Evolutionary conservation across 192 early-diverging fungal genomes (phyloP), one percentile per base, ranked within the genome.

Genomic region (Gorgonomyces haynaldii): DNA sequence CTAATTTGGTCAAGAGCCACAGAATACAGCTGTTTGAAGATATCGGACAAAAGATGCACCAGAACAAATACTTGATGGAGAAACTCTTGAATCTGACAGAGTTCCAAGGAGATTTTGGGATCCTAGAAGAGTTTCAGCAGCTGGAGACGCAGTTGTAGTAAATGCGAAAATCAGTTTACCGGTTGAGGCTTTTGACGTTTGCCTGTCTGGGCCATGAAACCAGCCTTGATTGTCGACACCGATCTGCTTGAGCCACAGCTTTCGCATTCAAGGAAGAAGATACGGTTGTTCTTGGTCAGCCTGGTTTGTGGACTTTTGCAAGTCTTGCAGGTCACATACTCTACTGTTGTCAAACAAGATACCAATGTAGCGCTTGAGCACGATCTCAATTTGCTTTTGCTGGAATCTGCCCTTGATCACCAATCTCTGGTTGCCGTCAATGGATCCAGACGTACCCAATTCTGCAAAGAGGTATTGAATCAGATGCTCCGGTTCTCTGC

Each of bases 261-360:
- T 69, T 94, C 89, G 67, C 96, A 99, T 71, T 92, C 85, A 57
- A 96, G 62, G 76, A 96, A 99, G 67, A 81, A 88, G 51, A 99
- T 67, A 57, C 91, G 81, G 67, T 90, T 91, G 52, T 99, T 92
- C 76, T 96, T 96, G 25, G 79, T 85, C 60, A 99, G 58, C 8
- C 88, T 74, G 16, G 96, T 96, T 42, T 99, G 88, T 20, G 84
- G 81, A 10, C 83, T 86, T 62, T 93, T 94, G 79, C 96, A 99
- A 20, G 91, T 94, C 74, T 99, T 99, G 76, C 96, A 99, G 9
- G 90, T 86, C 17, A 99, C 93, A 45, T 99, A 99, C 63, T 99
- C 93, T 38, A 83, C 84, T 82, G 34, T 16, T 4, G 17, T 37
- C 26, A 0, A 16, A 56, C 12, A 21, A 53, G 53, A 44, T 70